Evolutionary conservation across 371 early-diverging fungal species (phyloP), one percentile per base, ranked within the genome.

Genomic region (Actinomucor elegans): DNA sequence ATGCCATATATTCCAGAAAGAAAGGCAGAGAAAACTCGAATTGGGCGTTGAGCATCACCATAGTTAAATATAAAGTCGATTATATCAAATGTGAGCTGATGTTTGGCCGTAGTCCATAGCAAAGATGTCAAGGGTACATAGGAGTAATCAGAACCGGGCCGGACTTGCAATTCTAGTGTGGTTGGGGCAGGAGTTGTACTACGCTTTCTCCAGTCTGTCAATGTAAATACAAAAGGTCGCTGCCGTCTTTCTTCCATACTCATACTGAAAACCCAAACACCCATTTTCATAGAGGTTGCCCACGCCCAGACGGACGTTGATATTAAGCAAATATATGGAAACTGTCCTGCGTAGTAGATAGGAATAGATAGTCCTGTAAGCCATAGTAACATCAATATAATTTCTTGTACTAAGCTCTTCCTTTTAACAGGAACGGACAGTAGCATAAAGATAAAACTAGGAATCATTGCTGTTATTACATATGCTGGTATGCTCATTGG

Each of bases 281-380:
- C 67, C 73, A 73, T 73, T 27, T 73, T 73, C 61, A 73, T 61
- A 2, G 63, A 59, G 12, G 41, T 67, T 0, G 60, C 70, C 69
- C 69, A 73, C 2, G 56, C 35, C 53, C 59, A 65, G 0, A 69
- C 69, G 1, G 66, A 42, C 0, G 53, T 50, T 5, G 33, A 37
- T 35, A 69, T 69, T 9, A 38, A 37, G 17, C 50, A 54, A 18
- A 56, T 18, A 8, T 59, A 61, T 1, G 60, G 27, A 24, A 52
- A 52, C 21, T 58, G 45, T 0, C 73, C 73, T 11, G 70, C 70
- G 48, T 55, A 60, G 27, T 60, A 59, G 3, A 70, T 31, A 1
- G 73, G 73, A 28, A 70, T 57, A n/a, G 27, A 17, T 7, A 73
- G 27, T 33, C 58, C 64, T 9, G 37, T n/a, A 23, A 69, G 23